phyloP scores from a whole-genome alignment of 2,329 filamentous ascomycete species.

The Fusarium sp. region DNA sequence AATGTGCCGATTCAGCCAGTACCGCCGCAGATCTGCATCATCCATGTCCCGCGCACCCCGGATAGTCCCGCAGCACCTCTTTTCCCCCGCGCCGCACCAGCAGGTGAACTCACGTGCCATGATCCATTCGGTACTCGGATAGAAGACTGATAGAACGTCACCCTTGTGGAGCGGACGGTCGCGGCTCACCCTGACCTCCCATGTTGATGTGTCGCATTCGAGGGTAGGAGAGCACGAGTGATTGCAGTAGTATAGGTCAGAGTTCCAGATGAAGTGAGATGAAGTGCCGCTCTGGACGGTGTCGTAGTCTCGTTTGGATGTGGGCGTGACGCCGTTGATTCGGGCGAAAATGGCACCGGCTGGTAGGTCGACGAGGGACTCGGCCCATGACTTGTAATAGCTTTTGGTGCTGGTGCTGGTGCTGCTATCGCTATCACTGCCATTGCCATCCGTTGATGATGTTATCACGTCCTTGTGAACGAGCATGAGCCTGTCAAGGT shows the following conservation, averaged over 20 bases:
- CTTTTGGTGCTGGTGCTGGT: not conserved
- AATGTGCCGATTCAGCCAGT: slow-evolving; percentile 1
- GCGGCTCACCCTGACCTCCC: slow-evolving; percentile 1
- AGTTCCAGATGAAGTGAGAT: slow-evolving; percentile 2
- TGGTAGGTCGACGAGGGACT: not conserved
- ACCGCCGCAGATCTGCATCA: not conserved
- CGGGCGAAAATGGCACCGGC: not conserved
- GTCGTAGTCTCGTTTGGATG: not conserved
- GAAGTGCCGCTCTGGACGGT: not conserved
- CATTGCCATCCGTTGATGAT: not conserved
- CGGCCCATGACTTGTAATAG: slow-evolving; percentile 1
- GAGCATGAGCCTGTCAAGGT: not conserved
- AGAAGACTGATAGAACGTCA: slow-evolving; percentile 1
- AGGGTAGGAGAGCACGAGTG: not conserved
- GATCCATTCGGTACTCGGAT: slow-evolving; percentile 1
- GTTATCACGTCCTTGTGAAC: not conserved
- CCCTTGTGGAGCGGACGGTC: slow-evolving; percentile 1
- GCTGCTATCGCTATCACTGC: not conserved
- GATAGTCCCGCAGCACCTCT: slow-evolving; percentile 3
- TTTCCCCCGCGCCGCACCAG: slow-evolving; percentile 1
- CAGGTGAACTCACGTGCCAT: slow-evolving; percentile 1
- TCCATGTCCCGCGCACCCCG: slow-evolving; percentile 3
- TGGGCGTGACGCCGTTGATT: not conserved
- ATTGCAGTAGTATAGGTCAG: not conserved
- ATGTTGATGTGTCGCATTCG: not conserved